phyloP scores from a whole-genome alignment of 2,329 filamentous ascomycete species.

The Colletotrichum graminicola region DNA sequence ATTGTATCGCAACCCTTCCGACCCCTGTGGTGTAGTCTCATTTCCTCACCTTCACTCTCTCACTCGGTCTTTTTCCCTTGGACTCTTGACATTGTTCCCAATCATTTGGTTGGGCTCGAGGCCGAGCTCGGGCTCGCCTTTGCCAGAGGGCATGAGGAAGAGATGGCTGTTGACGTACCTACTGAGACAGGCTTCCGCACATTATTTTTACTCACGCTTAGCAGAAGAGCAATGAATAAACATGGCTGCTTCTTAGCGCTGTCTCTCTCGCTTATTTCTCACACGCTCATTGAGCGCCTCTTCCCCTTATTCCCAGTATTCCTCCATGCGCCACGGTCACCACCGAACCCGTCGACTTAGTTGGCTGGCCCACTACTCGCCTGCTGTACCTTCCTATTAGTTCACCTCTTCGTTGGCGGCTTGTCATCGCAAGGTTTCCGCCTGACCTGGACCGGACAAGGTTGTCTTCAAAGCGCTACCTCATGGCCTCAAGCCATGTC shows the following conservation, averaged over 20 bases:
- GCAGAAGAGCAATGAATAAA: neutral
- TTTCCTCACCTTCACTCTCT: too few relatives aligned
- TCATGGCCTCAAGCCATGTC: slow-evolving; percentile 16
- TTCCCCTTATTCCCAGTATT: slow-evolving; percentile 13
- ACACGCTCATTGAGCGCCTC: slow-evolving; percentile 13
- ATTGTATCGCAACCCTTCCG: neutral
- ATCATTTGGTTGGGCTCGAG: neutral
- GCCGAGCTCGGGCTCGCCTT: neutral
- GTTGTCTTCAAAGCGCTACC: neutral
- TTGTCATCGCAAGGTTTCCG: neutral
- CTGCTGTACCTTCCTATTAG: slow-evolving; percentile 28
- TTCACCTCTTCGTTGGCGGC: neutral
- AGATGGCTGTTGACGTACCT: neutral
- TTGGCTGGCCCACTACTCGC: slow-evolving; percentile 17
- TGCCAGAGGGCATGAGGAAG: neutral
- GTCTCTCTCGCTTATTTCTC: slow-evolving; percentile 22
- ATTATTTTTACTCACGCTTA: neutral
- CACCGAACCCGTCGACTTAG: slow-evolving; percentile 11
- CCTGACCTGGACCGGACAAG: slow-evolving; percentile 6
- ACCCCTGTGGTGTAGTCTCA: neutral
- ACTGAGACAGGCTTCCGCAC: neutral
- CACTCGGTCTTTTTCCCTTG: slow-evolving; percentile 2
- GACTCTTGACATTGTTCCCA: neutral
- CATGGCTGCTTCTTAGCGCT: slow-evolving; percentile 19
- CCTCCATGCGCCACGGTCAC: slow-evolving; percentile 28